Evolutionary conservation across 495 filamentous ascomycete species (phyloP), one percentile per base, ranked within the genome.

Genomic region (Monascus purpureus): DNA sequence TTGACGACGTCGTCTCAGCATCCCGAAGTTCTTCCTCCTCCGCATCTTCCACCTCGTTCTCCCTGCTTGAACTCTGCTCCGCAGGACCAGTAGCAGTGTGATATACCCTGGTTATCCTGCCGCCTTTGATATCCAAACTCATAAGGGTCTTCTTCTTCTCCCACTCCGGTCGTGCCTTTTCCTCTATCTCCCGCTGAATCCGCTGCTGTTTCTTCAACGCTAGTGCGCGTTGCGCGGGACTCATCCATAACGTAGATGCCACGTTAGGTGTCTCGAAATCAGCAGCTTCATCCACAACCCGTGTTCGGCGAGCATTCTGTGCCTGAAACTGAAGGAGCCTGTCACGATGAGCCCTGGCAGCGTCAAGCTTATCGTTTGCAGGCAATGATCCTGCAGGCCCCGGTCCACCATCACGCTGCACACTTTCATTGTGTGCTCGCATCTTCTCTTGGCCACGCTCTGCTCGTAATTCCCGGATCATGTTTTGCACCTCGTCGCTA

Each of bases 131-230:
- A 55, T 94, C 88, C 31, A 95, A 75, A 41, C 80, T 84, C 32
- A 93, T 76, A 0, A 97, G 80, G 38, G 86, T 75, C 45, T 70
- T 73, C 40, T 86, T 71, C 67, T 90, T 96, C 57, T 97, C 90
- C 55, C 82, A 97, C 38, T 93, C 90, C 1, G 90, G 88, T 35
- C 77, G 68, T 2, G 81, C 80, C 40, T 80, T 81, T 73, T 86
- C 93, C 36, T 95, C 86, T 64, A 90, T 76, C 62, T 93, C 82
- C 4, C 82, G 55, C 43, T 93, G 48, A 4, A 87, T 64, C 45
- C 82, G 84, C 55, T 96, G 90, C 62, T 97, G 90, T 39, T 72
- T 72, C 55, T 93, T 94, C 36, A 97, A 53, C 43, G 92, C 83
- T 24, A 77, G 58, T 0, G 92, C 90, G 23, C 92, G 67, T 52